Evolutionary conservation across 2,329 filamentous ascomycete genomes (phyloP), one percentile per base, ranked within the genome.

Genomic region (Dactylellina drechsleri): DNA sequence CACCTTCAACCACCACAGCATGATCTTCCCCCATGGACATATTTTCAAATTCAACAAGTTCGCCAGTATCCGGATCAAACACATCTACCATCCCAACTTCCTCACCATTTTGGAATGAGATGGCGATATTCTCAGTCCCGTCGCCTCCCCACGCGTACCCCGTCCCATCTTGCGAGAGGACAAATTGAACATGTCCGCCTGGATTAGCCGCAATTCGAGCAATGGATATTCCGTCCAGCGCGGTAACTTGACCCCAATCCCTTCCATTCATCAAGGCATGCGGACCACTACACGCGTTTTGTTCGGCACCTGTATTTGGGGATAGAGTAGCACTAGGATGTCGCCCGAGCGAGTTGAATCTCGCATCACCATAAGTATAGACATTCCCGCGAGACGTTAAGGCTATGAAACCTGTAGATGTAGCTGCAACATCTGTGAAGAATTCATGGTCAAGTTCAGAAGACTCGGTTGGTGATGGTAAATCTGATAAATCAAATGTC

Each of bases 81-180:
- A 61, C 61, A 58, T 73, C 68, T 13, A 66, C n/a, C 61, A 73
- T 73, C n/a, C 15, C 2, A 3, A 66, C 54, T 12, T 66, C 61
- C 23, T 73, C 68, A 1, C 61, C 66, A 12, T 58, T 13, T 18
- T 13, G 1, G 18, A 28, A 23, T 1, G 60, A 26, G 20, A 43
- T 20, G 45, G 52, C 59, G 43, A 74, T 64, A 36, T 62, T 74
- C 31, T 74, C 70, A 6, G 70, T 67, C 20, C 70, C 70, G 50
- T 74, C 70, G 7, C 70, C 70, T 20, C 70, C 70, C 70, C 70
- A 74, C 13, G 66, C 26, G 18, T 74, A 74, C 6, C 20, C 70
- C 16, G 70, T 67, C 15, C 70, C 62, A 36, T 67, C 62, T 2
- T 56, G 45, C 16, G 49, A 28, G 16, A 74, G 28, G 2, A 57